Conservation (phyloP, 2,329 filamentous ascomycete genomes). For the Colletotrichum sp. region DNA sequence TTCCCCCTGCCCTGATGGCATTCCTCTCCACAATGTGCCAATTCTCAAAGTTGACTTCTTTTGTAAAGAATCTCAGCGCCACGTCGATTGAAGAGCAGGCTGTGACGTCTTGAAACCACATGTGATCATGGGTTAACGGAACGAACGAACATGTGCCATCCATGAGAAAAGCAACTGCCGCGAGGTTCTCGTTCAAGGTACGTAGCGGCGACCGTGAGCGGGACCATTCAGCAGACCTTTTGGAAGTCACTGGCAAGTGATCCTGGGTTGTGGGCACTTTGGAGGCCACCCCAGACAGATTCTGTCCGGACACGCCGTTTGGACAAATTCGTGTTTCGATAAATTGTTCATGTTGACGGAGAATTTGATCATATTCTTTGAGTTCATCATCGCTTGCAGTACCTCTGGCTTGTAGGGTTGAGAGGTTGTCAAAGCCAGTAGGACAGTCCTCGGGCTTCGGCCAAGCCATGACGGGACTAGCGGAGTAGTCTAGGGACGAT, state of each 20-base stretch:
- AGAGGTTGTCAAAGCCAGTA: neutral
- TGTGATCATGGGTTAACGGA: neutral
- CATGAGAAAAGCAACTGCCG: neutral
- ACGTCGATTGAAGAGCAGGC: neutral
- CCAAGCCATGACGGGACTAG: neutral
- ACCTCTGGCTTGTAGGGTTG: neutral
- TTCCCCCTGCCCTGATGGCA: neutral
- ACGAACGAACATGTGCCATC: neutral
- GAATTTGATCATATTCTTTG: neutral
- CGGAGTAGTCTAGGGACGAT: neutral
- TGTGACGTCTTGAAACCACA: neutral
- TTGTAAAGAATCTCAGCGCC: neutral
- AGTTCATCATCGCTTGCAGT: neutral
- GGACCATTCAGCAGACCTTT: neutral
- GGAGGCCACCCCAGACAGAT: neutral
- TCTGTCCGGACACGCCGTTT: neutral
- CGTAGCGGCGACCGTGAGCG: neutral
- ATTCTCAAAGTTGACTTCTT: neutral
- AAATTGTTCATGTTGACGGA: neutral
- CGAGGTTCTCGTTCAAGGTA: neutral
- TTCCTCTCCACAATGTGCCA: neutral
- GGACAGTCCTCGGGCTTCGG: neutral
- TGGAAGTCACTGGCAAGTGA: neutral
- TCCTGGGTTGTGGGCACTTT: neutral
- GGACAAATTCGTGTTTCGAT: neutral